A percentile compares a stretch with the other conserved stretches of the same genome.
Conservation (phyloP, 75 land plant species). For the Picea sitchensis region DNA sequence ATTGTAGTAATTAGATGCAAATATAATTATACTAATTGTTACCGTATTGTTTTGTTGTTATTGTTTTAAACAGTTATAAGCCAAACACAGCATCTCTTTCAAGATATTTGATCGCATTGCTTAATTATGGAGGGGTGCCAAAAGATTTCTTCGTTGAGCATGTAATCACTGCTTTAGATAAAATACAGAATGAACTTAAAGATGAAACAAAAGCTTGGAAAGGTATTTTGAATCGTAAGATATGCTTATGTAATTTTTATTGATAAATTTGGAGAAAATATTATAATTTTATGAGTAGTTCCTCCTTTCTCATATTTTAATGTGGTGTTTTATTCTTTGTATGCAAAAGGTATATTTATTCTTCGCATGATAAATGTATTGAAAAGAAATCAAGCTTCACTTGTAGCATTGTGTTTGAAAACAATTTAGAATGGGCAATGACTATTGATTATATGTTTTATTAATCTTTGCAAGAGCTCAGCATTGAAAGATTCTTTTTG, state of each 20-base stretch:
- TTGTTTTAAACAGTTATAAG: slow-evolving; percentile 37
- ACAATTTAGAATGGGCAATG: neutral
- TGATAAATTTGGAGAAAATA: neutral
- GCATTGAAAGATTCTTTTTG: no score
- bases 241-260: neutral
- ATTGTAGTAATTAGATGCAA: neutral
- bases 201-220: slow-evolving; percentile 31
- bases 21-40: neutral
- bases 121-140: slow-evolving; percentile 71
- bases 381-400: neutral
- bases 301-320: neutral
- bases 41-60: neutral
- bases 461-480: no score
- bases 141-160: slow-evolving; percentile 44
- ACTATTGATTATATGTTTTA: no score
- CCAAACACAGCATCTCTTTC: slow-evolving; percentile 53
- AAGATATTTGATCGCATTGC: slow-evolving; percentile 57
- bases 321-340: neutral
- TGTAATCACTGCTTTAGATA: slow-evolving; percentile 39
- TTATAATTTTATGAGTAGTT: neutral
- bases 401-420: neutral
- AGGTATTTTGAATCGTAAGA: slow-evolving; percentile 20
- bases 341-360: neutral
- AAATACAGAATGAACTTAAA: slow-evolving; percentile 14
- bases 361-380: neutral